A percentile compares a stretch with the other conserved stretches of the same genome.
Conservation (phyloP, 169 alveolate genomes). For the Plasmodium billcollinsi region DNA sequence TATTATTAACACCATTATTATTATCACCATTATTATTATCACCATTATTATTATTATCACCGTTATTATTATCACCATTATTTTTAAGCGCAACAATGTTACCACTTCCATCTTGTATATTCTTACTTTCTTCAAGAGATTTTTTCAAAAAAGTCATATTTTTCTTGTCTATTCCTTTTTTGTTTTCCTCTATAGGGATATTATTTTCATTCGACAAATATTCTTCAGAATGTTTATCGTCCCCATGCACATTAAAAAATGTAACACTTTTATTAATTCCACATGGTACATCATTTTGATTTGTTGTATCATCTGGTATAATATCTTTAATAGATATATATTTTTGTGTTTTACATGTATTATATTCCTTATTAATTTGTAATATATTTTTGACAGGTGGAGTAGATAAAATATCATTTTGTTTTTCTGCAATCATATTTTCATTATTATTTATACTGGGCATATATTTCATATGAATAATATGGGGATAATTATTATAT, state of each 20-base stretch:
- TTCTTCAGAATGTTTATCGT: too few species aligned
- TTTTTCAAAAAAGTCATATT: too few species aligned
- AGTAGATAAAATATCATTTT: neutral
- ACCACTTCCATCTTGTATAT: neutral
- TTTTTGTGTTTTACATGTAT: neutral
- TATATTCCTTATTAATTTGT: neutral
- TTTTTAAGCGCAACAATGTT: neutral
- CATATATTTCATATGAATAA: slow-evolving; percentile 23
- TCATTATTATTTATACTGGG: slow-evolving; percentile 3
- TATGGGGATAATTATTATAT: slow-evolving; percentile 19
- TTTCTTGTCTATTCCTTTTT: too few species aligned
- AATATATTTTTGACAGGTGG: neutral
- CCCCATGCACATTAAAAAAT: too few species aligned
- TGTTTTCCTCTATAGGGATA: too few species aligned
- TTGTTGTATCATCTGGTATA: neutral
- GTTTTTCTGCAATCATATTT: neutral
- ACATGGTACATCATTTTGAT: too few species aligned
- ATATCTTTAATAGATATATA: slow-evolving; percentile 29
- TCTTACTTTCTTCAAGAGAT: too few species aligned
- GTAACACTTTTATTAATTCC: too few species aligned
- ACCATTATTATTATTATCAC: neutral
- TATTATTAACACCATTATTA: neutral
- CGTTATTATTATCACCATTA: neutral
- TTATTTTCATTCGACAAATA: too few species aligned
- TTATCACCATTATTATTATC: neutral